Base-by-base conservation (phyloP, 2,329 filamentous ascomycete genomes). In the Aureobasidium sp. region DNA sequence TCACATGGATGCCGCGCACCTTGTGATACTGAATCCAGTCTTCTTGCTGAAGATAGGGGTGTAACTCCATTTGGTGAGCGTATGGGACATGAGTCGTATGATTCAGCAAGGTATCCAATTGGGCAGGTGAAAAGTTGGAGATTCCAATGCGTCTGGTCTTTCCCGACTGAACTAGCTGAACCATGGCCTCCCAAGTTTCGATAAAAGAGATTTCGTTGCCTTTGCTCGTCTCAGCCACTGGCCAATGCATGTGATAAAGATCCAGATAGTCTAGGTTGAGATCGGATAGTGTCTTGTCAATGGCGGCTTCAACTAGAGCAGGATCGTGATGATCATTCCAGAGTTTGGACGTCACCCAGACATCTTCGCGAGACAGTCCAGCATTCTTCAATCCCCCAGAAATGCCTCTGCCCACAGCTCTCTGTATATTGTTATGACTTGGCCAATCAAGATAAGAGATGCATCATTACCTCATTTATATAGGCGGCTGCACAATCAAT, bases 1-100 rank as follows among this genome's bases (percentile, higher is more conserved):
- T 82, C 50, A 83, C 74, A 61, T 78, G 75, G 61, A 83, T 83
- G 22, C 76, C 77, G 66, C 78, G 77, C 33, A 74, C 67, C 52
- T 77, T 74, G 69, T 81, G 81, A 68, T 78, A 81, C 54, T 79
- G 74, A 31, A 82, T 70, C 66, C 80, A 79, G 60, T 81, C 77
- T 62, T 76, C 72, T 67, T 85, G 82, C 39, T 79, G 82, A 15
- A 84, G 73, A 49, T 90, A 90, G 0, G 89, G 88, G 74, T 94
- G 88, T 69, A 83, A 86, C 77, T 93, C 89, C 70, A 93, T 88
- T 79, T 94, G 89, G 76, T 93, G 92, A 64, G 89, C 82, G 7
- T 83, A 85, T 0, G 90, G 90, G 3, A 77, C 71, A 64, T 88
- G 72, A 67, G 80, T 82, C 56, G 85, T 85, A 5, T 84, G 83